Evolutionary conservation across 2,329 filamentous ascomycete species (phyloP).

Genomic region (Simplicillium aogashimaense): DNA sequence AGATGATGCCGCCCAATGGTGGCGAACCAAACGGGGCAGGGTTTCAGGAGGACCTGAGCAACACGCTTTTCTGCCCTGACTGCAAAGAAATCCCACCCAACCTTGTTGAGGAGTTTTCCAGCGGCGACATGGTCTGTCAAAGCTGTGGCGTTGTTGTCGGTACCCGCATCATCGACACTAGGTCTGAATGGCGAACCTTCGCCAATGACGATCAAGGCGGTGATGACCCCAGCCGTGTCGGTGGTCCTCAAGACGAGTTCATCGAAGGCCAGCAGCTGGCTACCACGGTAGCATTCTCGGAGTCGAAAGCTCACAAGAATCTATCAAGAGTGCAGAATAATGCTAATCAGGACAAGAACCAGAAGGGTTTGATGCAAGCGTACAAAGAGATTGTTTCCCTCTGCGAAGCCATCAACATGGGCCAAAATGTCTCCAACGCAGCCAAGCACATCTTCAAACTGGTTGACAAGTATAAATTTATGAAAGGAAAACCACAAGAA

Average conservation of each 20-base stretch:
- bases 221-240: constrained; percentile 96
- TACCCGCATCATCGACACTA: constrained; percentile 86
- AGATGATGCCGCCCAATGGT: constrained; percentile 34
- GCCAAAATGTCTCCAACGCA: constrained; percentile 72
- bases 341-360: constrained; percentile 73
- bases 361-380: constrained; percentile 70
- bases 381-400: constrained; percentile 82
- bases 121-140: constrained; percentile 84
- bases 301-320: constrained; percentile 61
- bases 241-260: constrained; percentile 83
- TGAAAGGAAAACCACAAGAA: constrained; percentile 93
- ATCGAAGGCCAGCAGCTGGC: constrained; percentile 84
- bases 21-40: constrained; percentile 18
- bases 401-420: constrained; percentile 76
- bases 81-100: constrained; percentile 90
- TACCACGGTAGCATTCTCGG: constrained; percentile 78
- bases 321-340: constrained; percentile 80
- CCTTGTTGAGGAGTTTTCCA: constrained; percentile 84
- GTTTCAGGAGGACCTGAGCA: constrained; percentile 79
- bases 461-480: constrained; percentile 81
- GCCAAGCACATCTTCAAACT: constrained; percentile 95
- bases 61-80: constrained; percentile 77
- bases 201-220: constrained; percentile 95
- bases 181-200: constrained; percentile 98
- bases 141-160: constrained; percentile 87